phyloP scores from a whole-genome alignment of 371 early-diverging fungal species.

The Coemansia sp. region DNA sequence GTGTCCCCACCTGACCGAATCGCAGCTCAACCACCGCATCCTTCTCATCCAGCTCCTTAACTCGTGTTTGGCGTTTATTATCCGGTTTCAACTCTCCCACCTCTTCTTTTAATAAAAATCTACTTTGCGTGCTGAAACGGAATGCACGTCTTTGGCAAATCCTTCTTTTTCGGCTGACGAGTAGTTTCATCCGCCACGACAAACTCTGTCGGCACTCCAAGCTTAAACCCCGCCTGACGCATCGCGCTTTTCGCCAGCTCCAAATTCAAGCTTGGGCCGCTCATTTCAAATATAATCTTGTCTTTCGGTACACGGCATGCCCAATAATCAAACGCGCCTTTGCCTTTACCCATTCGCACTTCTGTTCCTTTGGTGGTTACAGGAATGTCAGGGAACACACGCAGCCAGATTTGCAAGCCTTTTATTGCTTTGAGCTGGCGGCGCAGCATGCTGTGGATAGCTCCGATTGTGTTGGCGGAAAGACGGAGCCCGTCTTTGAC shows the following conservation, averaged over 20 bases:
- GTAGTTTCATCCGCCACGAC: constrained; percentile 52
- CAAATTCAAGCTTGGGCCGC: constrained; percentile 66
- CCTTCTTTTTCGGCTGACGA: constrained; percentile 45
- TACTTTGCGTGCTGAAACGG: constrained; percentile 48
- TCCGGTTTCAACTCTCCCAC: constrained; percentile 73
- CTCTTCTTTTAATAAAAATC: constrained; percentile 57
- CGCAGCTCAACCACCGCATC: constrained; percentile 59
- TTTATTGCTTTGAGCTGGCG: constrained; percentile 85
- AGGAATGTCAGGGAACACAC: constrained; percentile 90
- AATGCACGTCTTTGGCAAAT: constrained; percentile 39
- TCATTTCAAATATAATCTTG: constrained; percentile 78
- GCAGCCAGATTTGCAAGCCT: constrained; percentile 81
- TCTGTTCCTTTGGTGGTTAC: constrained; percentile 90
- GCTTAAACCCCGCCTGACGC: constrained; percentile 65
- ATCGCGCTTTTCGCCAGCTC: constrained; percentile 81
- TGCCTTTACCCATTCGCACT: constrained; percentile 96
- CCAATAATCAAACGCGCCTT: constrained; percentile 92
- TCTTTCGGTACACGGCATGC: constrained; percentile 87
- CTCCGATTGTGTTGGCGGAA: constrained; percentile 79
- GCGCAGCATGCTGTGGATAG: constrained; percentile 70
- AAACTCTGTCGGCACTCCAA: constrained; percentile 76
- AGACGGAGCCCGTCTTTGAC: constrained; percentile 81
- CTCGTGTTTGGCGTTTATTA: constrained; percentile 69
- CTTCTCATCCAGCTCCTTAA: constrained; percentile 63
- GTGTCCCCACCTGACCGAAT: constrained; percentile 75